These are phyloP conservation scores for Phytophthora multivora DNA, from an alignment of 352 stramenopile genomes.

Conservation along the genomic window DNA sequence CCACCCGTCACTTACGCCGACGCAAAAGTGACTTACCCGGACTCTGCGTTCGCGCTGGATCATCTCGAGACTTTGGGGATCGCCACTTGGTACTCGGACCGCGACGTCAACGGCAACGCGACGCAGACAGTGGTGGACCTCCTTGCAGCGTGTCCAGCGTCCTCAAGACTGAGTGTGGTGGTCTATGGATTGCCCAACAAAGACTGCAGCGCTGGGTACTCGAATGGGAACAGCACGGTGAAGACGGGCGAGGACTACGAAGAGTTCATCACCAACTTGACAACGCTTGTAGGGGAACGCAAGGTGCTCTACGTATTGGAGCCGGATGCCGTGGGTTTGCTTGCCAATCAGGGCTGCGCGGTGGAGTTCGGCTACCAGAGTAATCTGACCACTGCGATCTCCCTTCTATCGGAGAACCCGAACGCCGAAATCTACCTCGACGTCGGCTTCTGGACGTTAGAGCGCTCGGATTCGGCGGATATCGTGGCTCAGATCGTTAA, in stretches of 20 bases:
- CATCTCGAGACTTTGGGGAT: conserved; percentile 58
- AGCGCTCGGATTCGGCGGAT: conserved; percentile 23
- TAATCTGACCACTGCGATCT: conserved; percentile 57
- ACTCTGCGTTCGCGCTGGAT: conserved; percentile 51
- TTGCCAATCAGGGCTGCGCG: conserved; percentile 39
- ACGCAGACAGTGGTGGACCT: conserved; percentile 38
- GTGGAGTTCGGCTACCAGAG: conserved; percentile 51
- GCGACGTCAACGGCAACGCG: conserved; percentile 39
- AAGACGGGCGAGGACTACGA: conserved; percentile 53
- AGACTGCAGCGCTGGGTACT: conserved; percentile 69
- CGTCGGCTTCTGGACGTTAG: conserved; percentile 66
- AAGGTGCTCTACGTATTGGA: conserved; percentile 78
- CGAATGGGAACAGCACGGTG: conserved; percentile 34
- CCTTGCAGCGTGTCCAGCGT: conserved; percentile 36
- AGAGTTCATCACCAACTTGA: conserved; percentile 53
- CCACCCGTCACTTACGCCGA: conserved; percentile 44
- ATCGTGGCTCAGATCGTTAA: conserved; percentile 51
- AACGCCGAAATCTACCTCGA: conserved; percentile 78
- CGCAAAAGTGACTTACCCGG: conserved; percentile 51
- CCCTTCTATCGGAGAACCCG: conserved; percentile 51
- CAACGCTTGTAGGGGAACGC: conserved; percentile 44
- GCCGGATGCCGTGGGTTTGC: conserved; percentile 64
- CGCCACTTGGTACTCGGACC: conserved; percentile 77
- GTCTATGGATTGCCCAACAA: conserved; percentile 83
- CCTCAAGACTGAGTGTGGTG: conserved; percentile 56